Evolutionary conservation across 768 basidiomycete genomes (phyloP), one percentile per base, ranked within the genome.

Genomic region (Lanmaoa rubissima): DNA sequence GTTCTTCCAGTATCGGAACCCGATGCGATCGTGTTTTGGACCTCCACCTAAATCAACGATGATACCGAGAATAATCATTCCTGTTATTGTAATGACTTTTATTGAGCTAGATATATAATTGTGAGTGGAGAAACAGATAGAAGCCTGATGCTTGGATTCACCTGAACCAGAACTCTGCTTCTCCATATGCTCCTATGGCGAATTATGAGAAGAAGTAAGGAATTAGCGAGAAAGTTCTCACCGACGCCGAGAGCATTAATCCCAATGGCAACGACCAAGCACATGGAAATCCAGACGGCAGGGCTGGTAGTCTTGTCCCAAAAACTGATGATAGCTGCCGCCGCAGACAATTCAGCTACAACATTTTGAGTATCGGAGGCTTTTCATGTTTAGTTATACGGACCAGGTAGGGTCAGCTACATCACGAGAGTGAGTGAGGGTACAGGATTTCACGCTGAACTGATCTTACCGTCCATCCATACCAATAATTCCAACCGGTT

Each of bases 241-340:
- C 75, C 76, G 16, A 75, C 74, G 6, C 77, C 79, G 14, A 78
- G 67, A 34, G 62, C 48, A 47, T 82, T 82, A 19, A 82, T 82
- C 42, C 62, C 68, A 28, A 83, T 62, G 38, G 81, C 80, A 26
- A 85, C 77, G 21, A 80, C 61, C 16, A 84, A 63, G 57, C 77
- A 83, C 35, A 86, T 68, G 2, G 76, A 71, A 54, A 86, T 81
- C 79, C 80, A 85, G 8, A 74, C 75, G 0, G 76, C 81, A 45
- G 79, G 74, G 54, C 69, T 79, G 36, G 78, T 69, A 3, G 55
- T 59, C 8, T 38, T 35, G 51, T 74, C 75, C 80, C 81, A 82
- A 61, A 69, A 83, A 48, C 72, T 68, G 65, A 86, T 77, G 40
- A 85, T 60, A 3, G 82, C 72, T 12, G 83, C 77, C 0, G 79